Conservation (phyloP, 2,329 filamentous ascomycete species). For the Scolecobasidium constrictum region DNA sequence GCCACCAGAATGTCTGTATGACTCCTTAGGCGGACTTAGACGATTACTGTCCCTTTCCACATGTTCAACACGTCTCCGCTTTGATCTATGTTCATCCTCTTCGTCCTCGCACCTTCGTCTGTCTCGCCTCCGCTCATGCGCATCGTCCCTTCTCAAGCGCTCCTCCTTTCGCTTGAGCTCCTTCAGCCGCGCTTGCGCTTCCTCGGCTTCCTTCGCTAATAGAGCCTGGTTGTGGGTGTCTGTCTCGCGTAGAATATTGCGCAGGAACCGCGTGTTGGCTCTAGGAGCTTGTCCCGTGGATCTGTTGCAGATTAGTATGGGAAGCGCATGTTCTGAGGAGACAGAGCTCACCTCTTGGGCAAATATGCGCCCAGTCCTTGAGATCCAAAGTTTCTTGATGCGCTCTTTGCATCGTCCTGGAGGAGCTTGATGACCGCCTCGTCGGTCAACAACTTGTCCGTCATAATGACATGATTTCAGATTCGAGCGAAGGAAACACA, state of each 20-base stretch:
- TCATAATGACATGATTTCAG: constrained; percentile 8
- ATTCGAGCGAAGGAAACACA: background rate
- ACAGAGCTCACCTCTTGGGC: constrained; percentile 36
- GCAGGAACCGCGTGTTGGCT: constrained; percentile 83
- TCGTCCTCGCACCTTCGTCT: constrained; percentile 17
- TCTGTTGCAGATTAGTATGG: constrained; percentile 31
- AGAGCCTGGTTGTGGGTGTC: constrained; percentile 82
- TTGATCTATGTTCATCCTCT: constrained; percentile 1
- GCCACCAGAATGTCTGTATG: background rate
- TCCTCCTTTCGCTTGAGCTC: constrained; percentile 29
- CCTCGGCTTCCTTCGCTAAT: constrained; percentile 71
- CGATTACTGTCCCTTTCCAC: constrained; percentile 5
- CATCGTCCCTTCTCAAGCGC: constrained; percentile 2
- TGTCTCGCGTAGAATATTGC: constrained; percentile 78
- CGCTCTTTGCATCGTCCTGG: constrained; percentile 65
- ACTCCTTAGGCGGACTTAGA: constrained; percentile 4
- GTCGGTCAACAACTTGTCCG: constrained; percentile 46
- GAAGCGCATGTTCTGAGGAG: constrained; percentile 1
- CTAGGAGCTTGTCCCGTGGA: constrained; percentile 61
- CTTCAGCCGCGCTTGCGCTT: constrained; percentile 61
- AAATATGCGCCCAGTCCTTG: constrained; percentile 61
- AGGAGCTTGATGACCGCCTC: constrained; percentile 74
- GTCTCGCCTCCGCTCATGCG: constrained; percentile 22
- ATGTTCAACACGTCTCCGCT: constrained; percentile 5
- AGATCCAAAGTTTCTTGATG: constrained; percentile 61